These are phyloP conservation scores for Cornus florida DNA, from an alignment of 148 eudicot species.

Conservation along the genomic window DNA sequence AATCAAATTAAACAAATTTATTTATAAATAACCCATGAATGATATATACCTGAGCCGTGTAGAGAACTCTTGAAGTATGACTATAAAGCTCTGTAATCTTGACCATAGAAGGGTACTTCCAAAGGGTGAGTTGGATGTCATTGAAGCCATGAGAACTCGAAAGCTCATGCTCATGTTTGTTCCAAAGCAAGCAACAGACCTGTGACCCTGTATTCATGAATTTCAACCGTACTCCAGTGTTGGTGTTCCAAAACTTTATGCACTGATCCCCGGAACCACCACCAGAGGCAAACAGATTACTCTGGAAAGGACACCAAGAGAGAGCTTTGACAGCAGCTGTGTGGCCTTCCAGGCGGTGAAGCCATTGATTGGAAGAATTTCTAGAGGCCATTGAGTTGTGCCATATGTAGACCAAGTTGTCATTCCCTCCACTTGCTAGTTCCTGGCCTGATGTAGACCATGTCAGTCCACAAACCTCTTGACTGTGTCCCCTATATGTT, in stretches of 20 bases:
- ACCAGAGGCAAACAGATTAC: conserved; percentile 44
- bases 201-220: conserved; percentile 36
- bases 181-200: conserved; percentile 34
- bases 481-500: conserved; percentile 34
- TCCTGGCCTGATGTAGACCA: conserved; percentile 49
- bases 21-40: background rate
- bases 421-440: conserved; percentile 56
- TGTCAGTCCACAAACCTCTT: conserved; percentile 44
- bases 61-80: conserved; percentile 33
- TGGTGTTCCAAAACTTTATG: conserved; percentile 45
- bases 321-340: conserved; percentile 48
- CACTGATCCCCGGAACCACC: conserved; percentile 44
- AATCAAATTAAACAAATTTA: background rate
- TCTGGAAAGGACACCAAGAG: conserved; percentile 47
- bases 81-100: conserved; percentile 34
- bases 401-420: conserved; percentile 34
- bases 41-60: conserved; percentile 30
- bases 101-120: conserved; percentile 48
- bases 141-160: conserved; percentile 37
- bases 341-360: conserved; percentile 33
- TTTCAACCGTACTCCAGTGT: conserved; percentile 41
- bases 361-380: conserved; percentile 24
- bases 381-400: conserved; percentile 19
- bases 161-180: conserved; percentile 31
- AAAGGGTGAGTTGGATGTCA: conserved; percentile 29